Conservation (phyloP, 768 basidiomycete genomes). For the Podaxis pistillaris region DNA sequence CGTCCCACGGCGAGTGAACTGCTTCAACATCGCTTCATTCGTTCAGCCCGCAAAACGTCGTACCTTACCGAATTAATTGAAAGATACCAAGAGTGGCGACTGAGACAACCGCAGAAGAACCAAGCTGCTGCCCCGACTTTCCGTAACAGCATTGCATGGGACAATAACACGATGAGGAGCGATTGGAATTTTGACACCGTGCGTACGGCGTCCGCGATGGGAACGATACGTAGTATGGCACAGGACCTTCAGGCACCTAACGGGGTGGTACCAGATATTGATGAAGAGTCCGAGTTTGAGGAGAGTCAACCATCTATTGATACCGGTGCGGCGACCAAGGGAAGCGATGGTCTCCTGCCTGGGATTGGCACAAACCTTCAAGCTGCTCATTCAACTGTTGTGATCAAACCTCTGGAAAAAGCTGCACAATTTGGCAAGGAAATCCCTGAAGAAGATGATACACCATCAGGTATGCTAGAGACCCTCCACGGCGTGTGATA, state of each 20-base stretch:
- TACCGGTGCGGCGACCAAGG: slow-evolving; percentile 61
- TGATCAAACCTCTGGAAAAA: slow-evolving; percentile 50
- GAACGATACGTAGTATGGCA: slow-evolving; percentile 71
- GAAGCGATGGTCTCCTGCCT: slow-evolving; percentile 49
- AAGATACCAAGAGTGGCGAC: slow-evolving; percentile 76
- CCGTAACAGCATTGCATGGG: slow-evolving; percentile 64
- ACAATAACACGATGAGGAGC: slow-evolving; percentile 77
- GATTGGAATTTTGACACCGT: slow-evolving; percentile 97
- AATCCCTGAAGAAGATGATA: slow-evolving; percentile 33
- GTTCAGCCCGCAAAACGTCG: slow-evolving; percentile 76
- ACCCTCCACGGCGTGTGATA: slow-evolving; percentile 23
- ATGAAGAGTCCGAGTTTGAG: slow-evolving; percentile 48
- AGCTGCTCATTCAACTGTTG: slow-evolving; percentile 69
- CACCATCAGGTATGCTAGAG: slow-evolving; percentile 37
- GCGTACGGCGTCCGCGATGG: slow-evolving; percentile 69
- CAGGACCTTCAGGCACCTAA: slow-evolving; percentile 58
- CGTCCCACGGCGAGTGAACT: slow-evolving; percentile 91
- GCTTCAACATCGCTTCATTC: slow-evolving; percentile 91
- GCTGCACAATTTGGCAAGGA: slow-evolving; percentile 32
- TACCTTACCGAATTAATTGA: slow-evolving; percentile 87
- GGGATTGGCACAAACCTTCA: slow-evolving; percentile 50
- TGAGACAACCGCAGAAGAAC: slow-evolving; percentile 57
- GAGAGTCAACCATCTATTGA: slow-evolving; percentile 52
- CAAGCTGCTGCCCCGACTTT: slow-evolving; percentile 58
- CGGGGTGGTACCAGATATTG: slow-evolving; percentile 44